Base-by-base conservation (phyloP, 176 grass and related monocot species). In the Oryza punctata region DNA sequence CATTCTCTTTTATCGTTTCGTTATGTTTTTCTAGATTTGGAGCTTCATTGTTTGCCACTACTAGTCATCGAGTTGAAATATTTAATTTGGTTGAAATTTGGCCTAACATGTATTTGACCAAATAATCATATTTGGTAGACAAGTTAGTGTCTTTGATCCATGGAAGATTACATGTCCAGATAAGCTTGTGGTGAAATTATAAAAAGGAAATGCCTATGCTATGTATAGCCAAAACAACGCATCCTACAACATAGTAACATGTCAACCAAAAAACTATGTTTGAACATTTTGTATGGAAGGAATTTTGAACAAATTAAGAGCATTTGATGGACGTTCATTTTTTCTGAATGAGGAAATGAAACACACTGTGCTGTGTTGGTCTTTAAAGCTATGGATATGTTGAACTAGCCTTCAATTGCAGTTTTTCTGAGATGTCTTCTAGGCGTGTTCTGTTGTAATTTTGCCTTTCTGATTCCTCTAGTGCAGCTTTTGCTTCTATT, bases 21-120 rank as follows among this genome's bases (percentile, higher is more conserved):
- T 47, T 47, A 15, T 15, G 45, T 27, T 27, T 16, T 79, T 2
- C 12, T 67, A 43, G 7, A 33, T 49, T 67, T 79, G 25, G 19
- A 27, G 21, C 7, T 79, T 79, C 37, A 2, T n/a, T 67, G 43
- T 69, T 19, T 81, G n/a, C 46, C 69, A 46, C 23, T 76, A 40
- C 19, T 70, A 18, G n/a, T 10, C 45, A 70, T 50, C 26, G 47
- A 10, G 44, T 50, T 43, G 26, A 28, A 57, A 38, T 38, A 8
- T 38, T 38, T 38, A 38, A 8, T 38, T 38, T 8, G 37, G 37
- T 16, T 43, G 7, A 47, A 37, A 65, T 76, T 63, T 26, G 64
- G 46, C 52, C 16, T n/a, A 25, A 63, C 72, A 49, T 69, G 9
- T 76, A 61, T 86, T 76, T 76, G 70, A 75, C 19, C 2, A 54